Evolutionary conservation across 306 rosid genomes (phyloP).

Genomic region (Malus fusca): DNA sequence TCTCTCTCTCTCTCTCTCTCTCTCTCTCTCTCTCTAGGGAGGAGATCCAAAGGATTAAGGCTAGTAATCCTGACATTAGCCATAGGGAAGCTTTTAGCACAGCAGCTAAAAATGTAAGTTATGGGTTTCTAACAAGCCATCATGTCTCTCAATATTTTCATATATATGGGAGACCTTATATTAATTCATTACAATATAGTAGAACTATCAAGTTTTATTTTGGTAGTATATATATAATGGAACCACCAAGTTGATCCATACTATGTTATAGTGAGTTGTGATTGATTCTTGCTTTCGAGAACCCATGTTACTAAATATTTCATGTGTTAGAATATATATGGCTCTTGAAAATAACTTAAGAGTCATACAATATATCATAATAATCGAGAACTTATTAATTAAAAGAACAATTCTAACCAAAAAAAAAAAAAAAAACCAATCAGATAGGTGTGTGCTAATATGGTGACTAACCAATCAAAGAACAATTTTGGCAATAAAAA

Average conservation of each 20-base stretch:
- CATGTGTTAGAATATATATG: not conserved
- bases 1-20: not conserved
- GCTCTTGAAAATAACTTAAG: not conserved
- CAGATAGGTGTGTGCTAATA: not conserved
- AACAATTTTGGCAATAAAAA: not conserved
- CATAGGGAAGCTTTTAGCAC: conserved; percentile 98
- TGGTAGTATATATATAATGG: not conserved
- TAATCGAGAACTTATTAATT: not conserved
- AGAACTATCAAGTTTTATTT: not conserved
- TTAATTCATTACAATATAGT: not conserved
- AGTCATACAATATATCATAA: not conserved
- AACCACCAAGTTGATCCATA: not conserved
- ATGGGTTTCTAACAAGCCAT: not conserved
- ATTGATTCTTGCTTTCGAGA: not conserved
- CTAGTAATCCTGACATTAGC: conserved; percentile 83
- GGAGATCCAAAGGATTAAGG: conserved; percentile 99
- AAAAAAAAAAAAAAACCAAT: too few relatives aligned
- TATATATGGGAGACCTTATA: not conserved
- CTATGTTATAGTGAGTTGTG: not conserved
- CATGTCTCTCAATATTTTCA: not conserved
- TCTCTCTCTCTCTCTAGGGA: conserved; percentile 42
- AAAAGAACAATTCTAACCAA: not conserved
- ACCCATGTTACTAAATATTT: not conserved
- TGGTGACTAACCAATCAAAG: not conserved
- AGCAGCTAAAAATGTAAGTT: conserved; percentile 92